Conservation (phyloP, 106 monocot genomes). For the Phalaenopsis aphrodite region DNA sequence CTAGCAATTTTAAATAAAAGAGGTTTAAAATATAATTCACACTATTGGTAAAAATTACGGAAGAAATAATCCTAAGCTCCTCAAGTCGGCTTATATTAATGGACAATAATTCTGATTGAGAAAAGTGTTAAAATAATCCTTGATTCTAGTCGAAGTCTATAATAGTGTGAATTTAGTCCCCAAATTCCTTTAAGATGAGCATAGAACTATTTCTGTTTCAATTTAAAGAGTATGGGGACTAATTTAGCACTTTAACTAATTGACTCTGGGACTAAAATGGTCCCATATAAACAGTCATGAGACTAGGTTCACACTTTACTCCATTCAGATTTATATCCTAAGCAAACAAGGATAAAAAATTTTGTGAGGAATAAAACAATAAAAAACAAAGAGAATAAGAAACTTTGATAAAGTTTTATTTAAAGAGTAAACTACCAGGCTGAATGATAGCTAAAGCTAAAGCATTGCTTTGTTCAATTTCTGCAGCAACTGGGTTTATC, state of each 20-base stretch:
- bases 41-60: too few species aligned
- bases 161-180: too few species aligned
- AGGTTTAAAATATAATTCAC: neutral
- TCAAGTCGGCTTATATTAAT: neutral
- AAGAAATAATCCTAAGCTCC: neutral
- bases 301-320: too few species aligned
- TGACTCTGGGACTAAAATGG: too few species aligned
- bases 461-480: slow-evolving; percentile 83
- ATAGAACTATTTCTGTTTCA: too few species aligned
- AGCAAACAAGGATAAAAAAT: neutral
- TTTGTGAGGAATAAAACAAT: neutral
- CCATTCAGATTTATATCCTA: neutral
- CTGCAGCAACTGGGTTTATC: slow-evolving; percentile 54
- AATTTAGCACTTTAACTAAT: too few species aligned
- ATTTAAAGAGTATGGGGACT: too few species aligned
- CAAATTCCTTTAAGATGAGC: too few species aligned
- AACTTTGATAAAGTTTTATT: neutral
- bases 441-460: slow-evolving; percentile 80
- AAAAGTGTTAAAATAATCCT: neutral
- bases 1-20: slow-evolving; percentile 12
- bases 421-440: slow-evolving; percentile 34
- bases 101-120: neutral
- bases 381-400: neutral
- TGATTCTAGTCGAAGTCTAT: too few species aligned
- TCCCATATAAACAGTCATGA: too few species aligned